Evolutionary conservation across 2,329 filamentous ascomycete species (phyloP), one percentile per base, ranked within the genome.

Genomic region (Davidsoniella eucalypti): DNA sequence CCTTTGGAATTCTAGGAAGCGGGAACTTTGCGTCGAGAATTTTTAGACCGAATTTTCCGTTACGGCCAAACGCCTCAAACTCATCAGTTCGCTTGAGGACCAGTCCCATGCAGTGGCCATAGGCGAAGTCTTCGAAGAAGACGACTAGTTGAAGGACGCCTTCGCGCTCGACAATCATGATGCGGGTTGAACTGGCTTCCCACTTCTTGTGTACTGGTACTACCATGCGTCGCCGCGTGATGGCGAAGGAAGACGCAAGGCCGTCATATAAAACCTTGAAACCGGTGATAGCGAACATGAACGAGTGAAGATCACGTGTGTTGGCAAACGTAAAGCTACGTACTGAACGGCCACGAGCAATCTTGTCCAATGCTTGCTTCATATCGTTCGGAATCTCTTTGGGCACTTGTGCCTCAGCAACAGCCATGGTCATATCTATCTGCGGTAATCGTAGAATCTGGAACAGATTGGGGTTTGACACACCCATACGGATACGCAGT

Each of bases 121-220:
- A 84, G 41, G 76, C 78, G 63, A 94, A 94, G 53, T 88, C 84
- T 56, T 87, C 81, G 62, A 94, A 92, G 66, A 94, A 95, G 2
- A 81, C 87, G 18, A 93, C 67, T 26, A 95, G 68, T 62, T 94
- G 86, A 18, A 84, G 65, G 12, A 83, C 75, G 58, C 79, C 84
- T 55, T 87, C 84, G 56, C 82, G 80, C 56, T 78, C 72, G 36
- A 94, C 78, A 37, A 94, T 71, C 61, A 94, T 87, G 6, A 94
- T 70, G 36, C 88, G 78, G 7, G 85, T 85, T 37, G 73, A 74
- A n/a, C 73, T 78, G 2, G 87, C 84, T 60, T 93, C 87, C 85
- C 86, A 93, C 63, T 92, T 92, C 67, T 94, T 94, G 67, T 93
- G 84, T 56, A 94, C 90, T 0, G 86, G 86, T 14, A 94, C 86